Conservation (phyloP, 768 basidiomycete species). For the Collybia sp. region DNA sequence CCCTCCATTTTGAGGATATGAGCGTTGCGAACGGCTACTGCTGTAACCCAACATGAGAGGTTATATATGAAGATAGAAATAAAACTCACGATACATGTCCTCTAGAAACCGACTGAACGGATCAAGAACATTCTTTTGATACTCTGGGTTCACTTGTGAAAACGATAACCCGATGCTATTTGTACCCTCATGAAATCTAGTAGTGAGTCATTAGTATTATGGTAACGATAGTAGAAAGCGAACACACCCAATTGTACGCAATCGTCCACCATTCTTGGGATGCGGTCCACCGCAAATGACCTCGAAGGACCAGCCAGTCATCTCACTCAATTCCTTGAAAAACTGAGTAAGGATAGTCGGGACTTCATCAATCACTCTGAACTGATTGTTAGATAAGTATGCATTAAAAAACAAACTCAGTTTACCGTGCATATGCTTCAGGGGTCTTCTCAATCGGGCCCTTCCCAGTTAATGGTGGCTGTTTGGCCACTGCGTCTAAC, state of each 20-base stretch:
- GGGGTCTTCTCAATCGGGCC: background rate
- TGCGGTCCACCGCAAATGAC: background rate
- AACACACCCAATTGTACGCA: background rate
- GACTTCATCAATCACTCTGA: background rate
- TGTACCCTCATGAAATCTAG: background rate
- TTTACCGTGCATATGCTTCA: background rate
- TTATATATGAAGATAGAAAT: no score
- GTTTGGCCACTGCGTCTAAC: constrained; percentile 1
- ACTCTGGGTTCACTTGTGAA: background rate
- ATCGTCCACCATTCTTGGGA: background rate
- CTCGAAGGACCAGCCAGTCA: background rate
- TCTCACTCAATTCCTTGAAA: background rate
- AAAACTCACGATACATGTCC: background rate
- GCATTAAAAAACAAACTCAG: background rate
- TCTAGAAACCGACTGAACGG: background rate
- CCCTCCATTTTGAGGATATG: no score
- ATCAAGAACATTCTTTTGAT: background rate
- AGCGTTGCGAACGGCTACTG: no score
- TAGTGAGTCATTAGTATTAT: no score
- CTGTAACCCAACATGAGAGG: no score
- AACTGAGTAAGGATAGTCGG: background rate
- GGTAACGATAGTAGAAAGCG: no score
- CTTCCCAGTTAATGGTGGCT: background rate
- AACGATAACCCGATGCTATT: background rate
- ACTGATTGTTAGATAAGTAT: background rate